Evolutionary conservation across 2,329 filamentous ascomycete genomes (phyloP).

Genomic region (Xylariaceae sp.): DNA sequence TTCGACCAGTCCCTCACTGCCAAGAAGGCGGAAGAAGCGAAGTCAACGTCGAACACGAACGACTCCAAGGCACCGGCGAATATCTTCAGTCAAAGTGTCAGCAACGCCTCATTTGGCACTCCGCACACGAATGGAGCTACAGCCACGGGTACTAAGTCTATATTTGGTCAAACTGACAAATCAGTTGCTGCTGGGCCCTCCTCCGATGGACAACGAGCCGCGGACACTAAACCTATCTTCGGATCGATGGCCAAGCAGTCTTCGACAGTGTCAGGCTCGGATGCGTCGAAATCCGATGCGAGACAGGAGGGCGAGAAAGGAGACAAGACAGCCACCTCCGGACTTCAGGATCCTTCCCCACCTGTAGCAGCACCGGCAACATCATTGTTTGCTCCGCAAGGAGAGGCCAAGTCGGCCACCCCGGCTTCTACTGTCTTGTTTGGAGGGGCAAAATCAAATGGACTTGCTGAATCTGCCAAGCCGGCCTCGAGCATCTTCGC

Average conservation of each 20-base stretch:
- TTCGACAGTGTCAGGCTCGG: too few relatives aligned
- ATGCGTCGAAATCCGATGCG: too few relatives aligned
- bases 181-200: conserved; percentile 1
- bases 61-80: too few relatives aligned
- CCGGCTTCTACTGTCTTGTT: conserved; percentile 20
- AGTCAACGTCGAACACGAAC: too few relatives aligned
- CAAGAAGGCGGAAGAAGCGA: too few relatives aligned
- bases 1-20: too few relatives aligned
- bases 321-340: conserved; percentile 2
- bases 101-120: conserved; percentile 19
- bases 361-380: conserved; percentile 11
- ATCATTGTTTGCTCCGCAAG: conserved; percentile 37
- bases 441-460: conserved; percentile 21
- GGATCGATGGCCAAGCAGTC: not conserved
- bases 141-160: conserved; percentile 29
- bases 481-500: conserved; percentile 17
- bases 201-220: not conserved
- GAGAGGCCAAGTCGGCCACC: conserved; percentile 35
- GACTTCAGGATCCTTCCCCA: conserved; percentile 24
- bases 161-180: conserved; percentile 34
- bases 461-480: conserved; percentile 14
- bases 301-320: too few relatives aligned
- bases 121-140: conserved; percentile 25
- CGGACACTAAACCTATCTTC: not conserved
- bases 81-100: too few relatives aligned